Percentiles rank a stretch among this genome's conserved stretches.
Conservation (phyloP, 495 filamentous ascomycete genomes). For the Coniosporium apollinis region DNA sequence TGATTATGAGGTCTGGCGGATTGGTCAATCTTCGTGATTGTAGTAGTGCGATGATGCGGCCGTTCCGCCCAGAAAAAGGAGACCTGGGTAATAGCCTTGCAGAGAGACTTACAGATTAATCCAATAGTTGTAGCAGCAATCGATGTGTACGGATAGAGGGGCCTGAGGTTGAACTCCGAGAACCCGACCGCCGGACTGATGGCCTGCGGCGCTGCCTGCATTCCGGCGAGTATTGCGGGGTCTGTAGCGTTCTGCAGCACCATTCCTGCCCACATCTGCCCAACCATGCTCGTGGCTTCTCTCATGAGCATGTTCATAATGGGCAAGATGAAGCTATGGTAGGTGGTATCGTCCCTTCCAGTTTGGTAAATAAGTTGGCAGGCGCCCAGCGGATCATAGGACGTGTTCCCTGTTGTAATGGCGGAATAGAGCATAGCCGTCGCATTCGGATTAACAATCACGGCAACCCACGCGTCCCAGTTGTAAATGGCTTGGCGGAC, state of each 20-base stretch:
- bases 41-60: too few species aligned
- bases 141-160: slow-evolving; percentile 38
- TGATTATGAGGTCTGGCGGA: slow-evolving; percentile 43
- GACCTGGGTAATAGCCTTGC: too few species aligned
- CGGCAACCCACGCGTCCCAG: slow-evolving; percentile 43
- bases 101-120: slow-evolving; percentile 32
- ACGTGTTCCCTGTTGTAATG: slow-evolving; percentile 36
- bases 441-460: slow-evolving; percentile 50
- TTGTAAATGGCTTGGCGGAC: slow-evolving; percentile 47
- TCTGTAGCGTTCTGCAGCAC: slow-evolving; percentile 25
- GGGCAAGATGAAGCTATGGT: slow-evolving; percentile 36
- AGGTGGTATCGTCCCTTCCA: slow-evolving; percentile 40
- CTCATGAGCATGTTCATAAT: slow-evolving; percentile 29
- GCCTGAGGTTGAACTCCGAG: slow-evolving; percentile 41
- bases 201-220: slow-evolving; percentile 37
- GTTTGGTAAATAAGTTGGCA: slow-evolving; percentile 42
- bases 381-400: slow-evolving; percentile 46
- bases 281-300: slow-evolving; percentile 31
- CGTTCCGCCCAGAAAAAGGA: too few species aligned
- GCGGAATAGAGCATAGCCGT: slow-evolving; percentile 42
- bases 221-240: slow-evolving; percentile 21
- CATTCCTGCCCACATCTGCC: slow-evolving; percentile 33
- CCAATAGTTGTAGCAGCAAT: slow-evolving; percentile 48
- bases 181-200: slow-evolving; percentile 49
- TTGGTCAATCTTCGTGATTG: neutral